These are phyloP conservation scores for Dendrostoma leiphaemia DNA, from an alignment of 2,329 filamentous ascomycete species.

Conservation along the genomic window DNA sequence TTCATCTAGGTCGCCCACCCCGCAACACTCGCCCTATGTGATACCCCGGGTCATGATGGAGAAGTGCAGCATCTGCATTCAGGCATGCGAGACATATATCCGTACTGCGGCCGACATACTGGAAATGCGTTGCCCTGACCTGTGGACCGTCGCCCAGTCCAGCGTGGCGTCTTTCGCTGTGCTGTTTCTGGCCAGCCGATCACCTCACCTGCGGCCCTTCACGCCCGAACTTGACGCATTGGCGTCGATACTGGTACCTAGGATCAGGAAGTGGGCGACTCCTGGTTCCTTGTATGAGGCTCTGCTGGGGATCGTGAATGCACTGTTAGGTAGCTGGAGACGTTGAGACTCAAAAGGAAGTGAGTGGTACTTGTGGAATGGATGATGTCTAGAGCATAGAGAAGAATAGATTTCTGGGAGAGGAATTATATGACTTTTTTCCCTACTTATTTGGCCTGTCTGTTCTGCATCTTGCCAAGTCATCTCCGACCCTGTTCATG, in stretches of 20 bases:
- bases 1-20: constrained; percentile 8
- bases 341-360: too few species aligned
- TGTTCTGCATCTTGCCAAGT: not conserved
- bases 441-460: too few species aligned
- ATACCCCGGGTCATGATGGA: constrained; percentile 31
- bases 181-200: constrained; percentile 31
- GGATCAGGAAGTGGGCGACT: constrained; percentile 30
- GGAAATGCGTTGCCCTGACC: constrained; percentile 34
- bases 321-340: not conserved
- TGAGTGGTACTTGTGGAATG: too few species aligned
- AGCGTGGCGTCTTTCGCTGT: constrained; percentile 33
- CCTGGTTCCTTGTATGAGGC: constrained; percentile 32
- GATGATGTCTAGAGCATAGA: not conserved
- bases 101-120: constrained; percentile 34
- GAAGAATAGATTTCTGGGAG: not conserved
- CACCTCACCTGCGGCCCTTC: constrained; percentile 26
- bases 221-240: constrained; percentile 29
- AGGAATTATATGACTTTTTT: too few species aligned
- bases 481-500: not conserved
- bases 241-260: constrained; percentile 27
- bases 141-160: constrained; percentile 35
- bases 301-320: constrained; percentile 25
- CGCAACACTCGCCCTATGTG: not conserved
- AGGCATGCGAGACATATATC: constrained; percentile 34
- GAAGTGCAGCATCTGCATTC: constrained; percentile 33